Base-by-base conservation (phyloP, 139 green algal species). In the Bryopsis sp. region DNA sequence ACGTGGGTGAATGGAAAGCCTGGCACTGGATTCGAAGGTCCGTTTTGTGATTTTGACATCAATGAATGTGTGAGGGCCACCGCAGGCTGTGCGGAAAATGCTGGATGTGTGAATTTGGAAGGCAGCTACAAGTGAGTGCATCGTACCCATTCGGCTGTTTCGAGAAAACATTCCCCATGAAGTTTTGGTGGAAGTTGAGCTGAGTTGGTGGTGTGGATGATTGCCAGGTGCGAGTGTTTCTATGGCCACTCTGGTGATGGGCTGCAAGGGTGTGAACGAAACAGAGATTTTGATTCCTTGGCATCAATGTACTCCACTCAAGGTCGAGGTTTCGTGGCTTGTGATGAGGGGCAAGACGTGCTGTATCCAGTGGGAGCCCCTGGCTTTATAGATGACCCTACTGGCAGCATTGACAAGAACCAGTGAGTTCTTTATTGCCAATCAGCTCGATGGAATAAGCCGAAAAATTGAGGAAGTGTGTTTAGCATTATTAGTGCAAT, bases 1-100 rank as follows among this genome's bases (percentile, higher is more conserved):
- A 85, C 72, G 34, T 74, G 67, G 66, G 71, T 87, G n/a, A 31
- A 71, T 32, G 68, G 58, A 19, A n/a, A 29, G 26, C 54, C 67
- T 2, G 79, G 76, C 61, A 86, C 80, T 24, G 81, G 78, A 71
- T 82, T 47, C 58, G 81, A 87, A 58, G 81, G 81, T 24, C 67
- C 77, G n/a, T 2, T 5, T 15, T 88, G 82, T 73, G 47, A 70
- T 32, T 54, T 75, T 15, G 78, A 86, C 48, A 77, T 88, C 54
- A 82, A 88, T 58, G 82, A 88, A 47, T 88, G 82, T 48, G 69
- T 75, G 0, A 47, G 82, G 0, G 70, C 57, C 29, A 81, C 72
- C 1, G 47, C 70, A 3, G 48, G 54, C 6, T 88, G 82, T 48
- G 37, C 64, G 39, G 8, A 59, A 0, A 74, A 81, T 62, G 80